Evolutionary conservation across 192 early-diverging fungal species (phyloP), one percentile per base, ranked within the genome.

Genomic region (Tieghemiomyces parasiticus): DNA sequence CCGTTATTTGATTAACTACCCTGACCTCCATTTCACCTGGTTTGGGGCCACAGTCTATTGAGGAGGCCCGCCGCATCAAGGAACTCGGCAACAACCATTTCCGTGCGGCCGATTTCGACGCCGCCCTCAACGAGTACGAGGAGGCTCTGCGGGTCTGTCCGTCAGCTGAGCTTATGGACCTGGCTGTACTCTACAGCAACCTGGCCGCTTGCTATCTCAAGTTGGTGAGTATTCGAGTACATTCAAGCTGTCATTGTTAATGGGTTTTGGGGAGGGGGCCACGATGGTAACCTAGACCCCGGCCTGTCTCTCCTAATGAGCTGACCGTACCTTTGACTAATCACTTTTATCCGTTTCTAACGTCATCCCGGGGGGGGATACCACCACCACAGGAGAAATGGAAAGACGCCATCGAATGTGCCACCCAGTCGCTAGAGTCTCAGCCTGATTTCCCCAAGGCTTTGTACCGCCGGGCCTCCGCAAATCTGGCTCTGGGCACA

Each of bases 91-190:
- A 54, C n/a, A 31, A 29, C 28, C 32, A 29, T 3, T 54, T 33
- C 25, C 4, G n/a, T 3, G 19, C 12, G n/a, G 26, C 4, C 30
- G 8, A 54, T n/a, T 54, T 13, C 29, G 52, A 4, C 24, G 30
- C 4, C 6, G 52, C 52, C 4, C n/a, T 54, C 4, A 31, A 54
- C 29, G 52, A 54, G n/a, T 54, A 54, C 32, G 52, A 54, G 29
- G 52, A 54, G 25, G 52, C 52, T 6, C 52, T 54, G 3, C 52
- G 52, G 8, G 8, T 30, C 16, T 54, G 52, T 31, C 52, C 52
- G 10, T 24, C 10, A 3, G 8, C 10, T 3, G 28, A 33, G 16
- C 3, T 4, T 31, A 3, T 33, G 2, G n/a, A 30, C 13, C 24
- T 33, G 52, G 24, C 52, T n/a, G 12, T 30, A 4, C 25, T 54